Evolutionary conservation across 768 basidiomycete species (phyloP).

Genomic region (Tylopilus plumbeoviolaceoides): DNA sequence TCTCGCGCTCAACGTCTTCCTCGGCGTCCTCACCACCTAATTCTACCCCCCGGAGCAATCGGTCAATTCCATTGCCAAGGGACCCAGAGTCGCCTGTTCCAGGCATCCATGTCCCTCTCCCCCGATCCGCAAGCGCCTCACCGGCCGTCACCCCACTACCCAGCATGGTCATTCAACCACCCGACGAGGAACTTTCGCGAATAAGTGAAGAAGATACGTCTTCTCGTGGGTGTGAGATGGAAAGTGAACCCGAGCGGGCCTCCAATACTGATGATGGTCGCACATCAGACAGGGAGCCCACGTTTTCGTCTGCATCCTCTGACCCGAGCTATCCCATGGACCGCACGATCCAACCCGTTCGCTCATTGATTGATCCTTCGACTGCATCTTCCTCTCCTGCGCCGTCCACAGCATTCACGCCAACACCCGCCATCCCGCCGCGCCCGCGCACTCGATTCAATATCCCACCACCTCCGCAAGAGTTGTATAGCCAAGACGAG

Average conservation of each 20-base stretch:
- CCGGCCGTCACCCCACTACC: slow-evolving; percentile 37
- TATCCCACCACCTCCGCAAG: slow-evolving; percentile 41
- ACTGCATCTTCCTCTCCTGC: slow-evolving; percentile 52
- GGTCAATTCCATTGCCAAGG: slow-evolving; percentile 38
- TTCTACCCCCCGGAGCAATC: slow-evolving; percentile 59
- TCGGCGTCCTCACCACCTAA: slow-evolving; percentile 53
- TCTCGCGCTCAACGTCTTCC: slow-evolving; percentile 56
- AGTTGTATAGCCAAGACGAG: slow-evolving; percentile 34
- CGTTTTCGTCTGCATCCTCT: slow-evolving; percentile 67
- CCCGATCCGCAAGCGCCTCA: slow-evolving; percentile 47
- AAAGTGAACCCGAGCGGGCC: slow-evolving; percentile 22
- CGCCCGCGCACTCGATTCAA: slow-evolving; percentile 60
- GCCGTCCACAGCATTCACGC: slow-evolving; percentile 57
- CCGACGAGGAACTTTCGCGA: slow-evolving; percentile 13
- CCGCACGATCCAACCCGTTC: slow-evolving; percentile 24
- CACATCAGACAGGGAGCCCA: slow-evolving; percentile 46
- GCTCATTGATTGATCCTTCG: slow-evolving; percentile 37
- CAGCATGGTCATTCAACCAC: slow-evolving; percentile 21
- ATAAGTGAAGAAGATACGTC: slow-evolving; percentile 9
- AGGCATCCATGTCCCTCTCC: slow-evolving; percentile 47
- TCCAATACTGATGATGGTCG: slow-evolving; percentile 24
- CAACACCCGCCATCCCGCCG: slow-evolving; percentile 64
- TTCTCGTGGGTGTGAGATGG: not conserved
- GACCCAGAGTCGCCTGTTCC: slow-evolving; percentile 46
- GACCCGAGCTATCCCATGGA: slow-evolving; percentile 31